Evolutionary conservation across 805 yeast genomes (phyloP), one percentile per base, ranked within the genome.

Genomic region (Myxozyma mucilagina): DNA sequence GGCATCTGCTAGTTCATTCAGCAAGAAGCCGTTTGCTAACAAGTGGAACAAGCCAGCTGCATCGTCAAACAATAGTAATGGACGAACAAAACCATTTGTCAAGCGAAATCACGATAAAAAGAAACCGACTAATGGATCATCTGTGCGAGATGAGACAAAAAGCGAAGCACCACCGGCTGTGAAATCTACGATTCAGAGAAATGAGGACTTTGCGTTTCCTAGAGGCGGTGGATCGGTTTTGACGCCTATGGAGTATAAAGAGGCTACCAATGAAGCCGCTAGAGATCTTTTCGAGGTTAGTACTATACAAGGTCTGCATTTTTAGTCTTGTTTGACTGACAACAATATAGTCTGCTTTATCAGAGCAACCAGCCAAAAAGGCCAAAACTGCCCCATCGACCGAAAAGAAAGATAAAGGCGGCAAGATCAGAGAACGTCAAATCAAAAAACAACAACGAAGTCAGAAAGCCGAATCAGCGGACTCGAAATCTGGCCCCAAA

Each of bases 221-320:
- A 88, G 99, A 84, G 99, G 99, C 69, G 99, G 99, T 53, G 78
- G 78, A 6, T 71, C 76, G 14, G 89, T 85, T 31, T 81, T 94
- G 70, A 84, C 96, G 3, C 91, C 98, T 6, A 77, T 94, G 67
- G 99, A 94, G 75, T 85, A 90, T 67, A 91, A 90, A 73, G 94
- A 90, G 72, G 93, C 93, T 54, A 87, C 96, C 44, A 91, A 90
- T 72, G 96, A 93, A 74, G 99, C 93, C 52, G 86, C 92, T 24
- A 84, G 83, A 65, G 99, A 94, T 76, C 77, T 92, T 53, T 89
- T 89, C 64, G 93, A 69, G 56, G 68, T 60, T 41, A 7, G 51
- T 45, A 32, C 11, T 34, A 8, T 6, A 29, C 36, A 29, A 11
- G 11, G n/a, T n/a, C n/a, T 11, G 7, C 36, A 14, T 18, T 13